Base-by-base conservation (phyloP, 805 yeast genomes). In the Saturnispora saitoi region DNA sequence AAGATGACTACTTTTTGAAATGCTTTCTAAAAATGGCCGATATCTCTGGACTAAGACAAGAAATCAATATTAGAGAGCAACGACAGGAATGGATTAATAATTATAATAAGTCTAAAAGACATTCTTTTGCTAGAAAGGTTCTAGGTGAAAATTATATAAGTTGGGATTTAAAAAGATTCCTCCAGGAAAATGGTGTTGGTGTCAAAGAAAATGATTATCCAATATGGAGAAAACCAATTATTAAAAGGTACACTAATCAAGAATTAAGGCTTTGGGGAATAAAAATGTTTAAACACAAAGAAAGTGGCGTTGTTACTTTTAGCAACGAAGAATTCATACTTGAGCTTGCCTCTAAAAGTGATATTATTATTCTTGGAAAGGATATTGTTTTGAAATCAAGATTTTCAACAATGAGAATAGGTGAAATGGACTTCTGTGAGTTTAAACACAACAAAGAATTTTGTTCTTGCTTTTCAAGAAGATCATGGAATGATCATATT, bases 31-130 rank as follows among this genome's bases (percentile, higher is more conserved):
- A 51, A 30, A 31, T 41, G 20, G 58, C 62, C 40, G 64, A 60
- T 41, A 36, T 60, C 4, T 54, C 61, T 17, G 63, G 63, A 4
- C 5, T 32, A 30, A 54, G 64, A 43, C 54, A 48, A n/a, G 40
- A 45, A 22, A 30, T 42, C 20, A 55, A 57, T 30, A 54, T 51
- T 36, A 32, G 47, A 12, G 42, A 51, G 22, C 49, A 49, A 30
- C 51, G 45, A 46, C 32, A 45, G 2, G 43, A 42, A 17, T 47
- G 56, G 19, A 51, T 48, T 19, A 46, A 48, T 15, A 46, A 51
- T 34, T 43, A 53, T 22, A 48, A 34, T 30, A 11, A 32, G n/a
- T 14, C 36, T 8, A 12, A 32, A n/a, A 12, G 38, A 28, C 12
- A 41, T 29, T 19, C 6, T 4, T 8, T 41, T 3, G 19, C 24